These are phyloP conservation scores for Alliaria petiolata DNA, from an alignment of 345 rosid species.

Conservation along the genomic window DNA sequence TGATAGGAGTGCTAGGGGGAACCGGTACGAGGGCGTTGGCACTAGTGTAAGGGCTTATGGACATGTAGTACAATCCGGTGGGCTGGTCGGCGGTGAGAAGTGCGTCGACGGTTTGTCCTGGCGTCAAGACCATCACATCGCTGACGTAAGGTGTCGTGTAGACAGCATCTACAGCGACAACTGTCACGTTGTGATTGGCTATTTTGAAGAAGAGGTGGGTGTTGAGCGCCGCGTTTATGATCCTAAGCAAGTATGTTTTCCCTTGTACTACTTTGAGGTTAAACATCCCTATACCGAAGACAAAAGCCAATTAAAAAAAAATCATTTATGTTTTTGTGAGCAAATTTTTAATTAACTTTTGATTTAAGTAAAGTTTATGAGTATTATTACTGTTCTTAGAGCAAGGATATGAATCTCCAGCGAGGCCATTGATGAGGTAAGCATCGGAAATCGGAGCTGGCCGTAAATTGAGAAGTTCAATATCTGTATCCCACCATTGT, in stretches of 20 bases:
- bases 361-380: background rate
- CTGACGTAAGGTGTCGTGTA: slow-evolving; percentile 59
- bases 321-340: background rate
- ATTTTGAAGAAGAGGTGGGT: slow-evolving; percentile 74
- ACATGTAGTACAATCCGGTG: slow-evolving; percentile 60
- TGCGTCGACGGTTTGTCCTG: slow-evolving; percentile 68
- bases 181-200: slow-evolving; percentile 63
- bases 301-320: background rate
- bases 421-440: slow-evolving; percentile 22
- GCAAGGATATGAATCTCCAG: slow-evolving; percentile 22
- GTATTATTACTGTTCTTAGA: slow-evolving; percentile 21
- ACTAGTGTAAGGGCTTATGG: slow-evolving; percentile 48
- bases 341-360: background rate
- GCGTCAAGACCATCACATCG: slow-evolving; percentile 52
- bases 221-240: slow-evolving; percentile 87
- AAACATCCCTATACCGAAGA: slow-evolving; percentile 39
- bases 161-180: slow-evolving; percentile 63
- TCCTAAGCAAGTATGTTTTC: slow-evolving; percentile 68
- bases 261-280: slow-evolving; percentile 50
- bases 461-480: background rate
- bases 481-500: slow-evolving; percentile 30
- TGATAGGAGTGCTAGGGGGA: slow-evolving; percentile 34
- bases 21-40: background rate
- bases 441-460: slow-evolving; percentile 29
- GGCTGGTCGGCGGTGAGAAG: slow-evolving; percentile 55